Evolutionary conservation across 176 grass and related monocot species (phyloP).

Genomic region (Rhynchospora breviuscula): DNA sequence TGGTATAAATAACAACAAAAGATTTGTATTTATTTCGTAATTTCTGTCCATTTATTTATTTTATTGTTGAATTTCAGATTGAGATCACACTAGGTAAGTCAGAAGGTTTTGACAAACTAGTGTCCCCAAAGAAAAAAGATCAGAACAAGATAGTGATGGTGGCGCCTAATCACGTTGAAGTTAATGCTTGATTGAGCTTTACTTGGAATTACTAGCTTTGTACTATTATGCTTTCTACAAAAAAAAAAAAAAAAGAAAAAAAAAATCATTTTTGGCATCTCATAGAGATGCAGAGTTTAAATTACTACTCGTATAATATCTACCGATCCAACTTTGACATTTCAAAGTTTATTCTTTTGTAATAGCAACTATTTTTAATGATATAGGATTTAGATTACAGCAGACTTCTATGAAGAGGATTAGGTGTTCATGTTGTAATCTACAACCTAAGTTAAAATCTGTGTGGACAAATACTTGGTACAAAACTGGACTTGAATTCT

Average conservation of each 20-base stretch:
- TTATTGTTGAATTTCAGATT: constrained; percentile 43
- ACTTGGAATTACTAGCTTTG: not conserved
- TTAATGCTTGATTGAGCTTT: constrained; percentile 28
- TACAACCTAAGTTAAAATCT: not conserved
- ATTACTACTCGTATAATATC: not conserved
- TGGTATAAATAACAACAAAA: not conserved
- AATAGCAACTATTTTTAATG: not conserved
- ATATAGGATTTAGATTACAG: constrained; percentile 10
- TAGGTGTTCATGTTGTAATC: not conserved
- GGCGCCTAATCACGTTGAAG: constrained; percentile 32
- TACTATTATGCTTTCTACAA: not conserved
- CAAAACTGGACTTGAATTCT: not conserved
- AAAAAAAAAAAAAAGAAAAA: too few relatives aligned
- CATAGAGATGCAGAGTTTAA: not conserved
- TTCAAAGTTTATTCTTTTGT: constrained; percentile 10
- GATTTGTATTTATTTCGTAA: not conserved
- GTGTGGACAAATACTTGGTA: not conserved
- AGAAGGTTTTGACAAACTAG: constrained; percentile 54
- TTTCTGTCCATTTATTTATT: not conserved
- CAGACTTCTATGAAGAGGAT: not conserved
- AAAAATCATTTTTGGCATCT: not conserved
- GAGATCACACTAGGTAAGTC: constrained; percentile 81
- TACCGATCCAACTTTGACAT: not conserved
- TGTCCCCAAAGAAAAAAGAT: constrained; percentile 47
- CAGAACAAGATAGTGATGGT: constrained; percentile 22